Base-by-base conservation (phyloP, 2,329 filamentous ascomycete genomes). In the Paraphaeosphaeria minitans region DNA sequence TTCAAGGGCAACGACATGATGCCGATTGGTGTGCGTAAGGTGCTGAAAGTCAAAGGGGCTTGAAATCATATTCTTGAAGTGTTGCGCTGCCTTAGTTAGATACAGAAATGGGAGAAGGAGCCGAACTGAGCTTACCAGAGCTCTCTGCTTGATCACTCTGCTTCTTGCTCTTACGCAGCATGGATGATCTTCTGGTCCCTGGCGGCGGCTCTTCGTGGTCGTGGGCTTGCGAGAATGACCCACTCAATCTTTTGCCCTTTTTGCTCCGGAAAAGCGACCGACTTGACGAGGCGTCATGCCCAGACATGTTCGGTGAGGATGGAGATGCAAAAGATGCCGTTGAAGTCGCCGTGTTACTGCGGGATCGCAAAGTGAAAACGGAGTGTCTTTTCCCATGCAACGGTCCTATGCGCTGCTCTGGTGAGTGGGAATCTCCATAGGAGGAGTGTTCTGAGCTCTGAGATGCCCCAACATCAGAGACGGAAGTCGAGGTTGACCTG, bases 1-100 rank as follows among this genome's bases (percentile, higher is more conserved):
- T 41, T 85, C 81, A 21, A 87, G 73, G 4, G 77, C 77, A 33
- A 82, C 79, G 56, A 87, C 80, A 56, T 87, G 82, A 24, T 81
- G 74, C 24, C 82, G 81, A 56, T 82, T 81, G 29, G 85, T 85
- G 67, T 88, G 85, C 37, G 84, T 85, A 53, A 89, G 73, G 66
- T 88, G 86, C 61, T 88, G 85, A 68, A 89, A 89, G 65, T 87
- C 84, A 72, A 86, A 89, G 1, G 86, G 86, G 57, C 82, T 81
- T 0, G 86, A 89, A 53, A 88, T 88, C 57, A 69, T 71, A 50
- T 68, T 63, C 53, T 72, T 76, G 19, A 74, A 64, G 14, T 63
- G 53, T 12, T 63, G 57, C 14, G 61, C 74, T 77, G 54, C 9
- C 16, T 10, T 31, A 13, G 57, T 53, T 52, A 61, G 56, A 64